phyloP scores from a whole-genome alignment of 75 land plant species.

The Selaginella moellendorffii region DNA sequence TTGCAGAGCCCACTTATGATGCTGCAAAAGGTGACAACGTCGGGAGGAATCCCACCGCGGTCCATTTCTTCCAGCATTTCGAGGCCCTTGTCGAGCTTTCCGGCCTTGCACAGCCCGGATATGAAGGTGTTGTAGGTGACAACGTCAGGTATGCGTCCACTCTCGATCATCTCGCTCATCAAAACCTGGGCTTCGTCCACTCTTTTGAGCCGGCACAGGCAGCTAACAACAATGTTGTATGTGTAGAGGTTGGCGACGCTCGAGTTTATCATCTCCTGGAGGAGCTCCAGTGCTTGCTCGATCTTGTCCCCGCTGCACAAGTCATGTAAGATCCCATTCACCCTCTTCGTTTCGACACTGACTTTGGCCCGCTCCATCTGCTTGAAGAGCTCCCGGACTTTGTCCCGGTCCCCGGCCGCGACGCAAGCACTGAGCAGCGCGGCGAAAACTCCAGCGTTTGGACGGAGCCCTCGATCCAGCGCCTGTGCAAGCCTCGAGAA shows the following conservation, averaged over 20 bases:
- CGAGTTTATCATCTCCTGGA: neutral
- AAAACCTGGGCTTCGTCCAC: neutral
- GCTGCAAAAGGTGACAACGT: neutral
- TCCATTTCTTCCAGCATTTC: neutral
- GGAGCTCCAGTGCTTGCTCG: neutral
- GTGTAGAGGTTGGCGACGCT: neutral
- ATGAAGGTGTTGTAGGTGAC: neutral
- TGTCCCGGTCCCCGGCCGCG: neutral
- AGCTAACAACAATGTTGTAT: neutral
- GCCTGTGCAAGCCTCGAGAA: neutral
- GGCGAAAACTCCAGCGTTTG: neutral
- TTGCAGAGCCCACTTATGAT: neutral
- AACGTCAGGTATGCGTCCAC: neutral
- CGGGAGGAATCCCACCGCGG: neutral
- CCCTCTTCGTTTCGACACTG: neutral
- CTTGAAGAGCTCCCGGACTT: neutral
- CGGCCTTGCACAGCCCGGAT: neutral
- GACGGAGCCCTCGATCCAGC: neutral
- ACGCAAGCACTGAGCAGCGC: neutral
- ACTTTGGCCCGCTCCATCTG: neutral
- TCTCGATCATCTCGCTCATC: neutral
- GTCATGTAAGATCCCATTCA: neutral
- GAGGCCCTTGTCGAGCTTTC: neutral
- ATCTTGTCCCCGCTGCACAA: neutral
- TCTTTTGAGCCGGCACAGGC: neutral